Evolutionary conservation across 192 early-diverging fungal species (phyloP), one percentile per base, ranked within the genome.

Genomic region (Rhizophagus clarus): DNA sequence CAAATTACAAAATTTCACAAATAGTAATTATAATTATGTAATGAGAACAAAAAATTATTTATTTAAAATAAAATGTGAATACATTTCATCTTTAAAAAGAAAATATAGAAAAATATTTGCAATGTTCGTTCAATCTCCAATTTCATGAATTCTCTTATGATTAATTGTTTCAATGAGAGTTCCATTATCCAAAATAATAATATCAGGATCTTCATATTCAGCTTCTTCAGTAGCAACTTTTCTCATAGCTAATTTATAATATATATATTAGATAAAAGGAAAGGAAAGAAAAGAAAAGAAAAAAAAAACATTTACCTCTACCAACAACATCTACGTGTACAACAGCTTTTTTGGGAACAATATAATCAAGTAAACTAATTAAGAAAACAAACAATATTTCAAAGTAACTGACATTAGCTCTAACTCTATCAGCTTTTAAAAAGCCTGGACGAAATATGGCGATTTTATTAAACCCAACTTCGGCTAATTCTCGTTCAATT

Each of bases 401-500:
- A 12, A 72, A 1, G n/a, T 22, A 42, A 2, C 42, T 20, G 14
- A 14, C 10, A 5, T 15, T 72, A n/a, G 1, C 72, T 45, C 70
- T 72, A 20, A 82, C 72, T 62, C 91, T 88, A 14, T 88, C 88
- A 0, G 80, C 61, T 37, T 83, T 84, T 66, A 93, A 81, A 31
- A 86, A 82, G 0, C 80, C 84, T 17, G 94, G 94, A 7, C 87
- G 88, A 77, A 95, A 91, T 47, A 95, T 89, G 8, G 88, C 86
- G 5, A 89, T 88, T 26, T 85, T 87, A 60, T 87, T 83, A 79
- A 96, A 95, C 1, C 89, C 90, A 79, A 90, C 81, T 51, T 84
- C 81, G 61, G 81, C 81, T 32, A 96, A 74, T 34, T 87, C 89
- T 17, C 91, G 82, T 79, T 96, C 93, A 1, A 92, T 93, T 83